Conservation (phyloP, 345 rosid genomes). For the Lepidium didymum region DNA sequence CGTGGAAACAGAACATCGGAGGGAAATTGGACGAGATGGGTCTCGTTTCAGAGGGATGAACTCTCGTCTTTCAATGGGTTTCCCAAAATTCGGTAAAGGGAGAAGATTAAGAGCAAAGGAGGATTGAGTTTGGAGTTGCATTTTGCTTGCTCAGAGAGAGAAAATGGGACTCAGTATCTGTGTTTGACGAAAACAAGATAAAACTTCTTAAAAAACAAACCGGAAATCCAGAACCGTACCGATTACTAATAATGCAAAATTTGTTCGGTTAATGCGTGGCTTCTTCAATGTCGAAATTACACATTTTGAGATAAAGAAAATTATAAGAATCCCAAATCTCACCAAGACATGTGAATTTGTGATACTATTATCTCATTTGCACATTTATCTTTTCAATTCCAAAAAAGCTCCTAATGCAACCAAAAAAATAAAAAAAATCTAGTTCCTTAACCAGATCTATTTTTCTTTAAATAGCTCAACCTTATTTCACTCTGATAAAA, state of each 20-base stretch:
- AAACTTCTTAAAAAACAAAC: not conserved
- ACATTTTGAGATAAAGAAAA: not conserved
- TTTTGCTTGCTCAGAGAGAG: constrained; percentile 17
- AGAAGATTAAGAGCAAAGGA: constrained; percentile 37
- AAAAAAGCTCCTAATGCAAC: not conserved
- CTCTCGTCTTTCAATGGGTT: constrained; percentile 29
- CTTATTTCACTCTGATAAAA: not conserved
- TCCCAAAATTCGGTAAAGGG: constrained; percentile 26
- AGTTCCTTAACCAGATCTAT: not conserved
- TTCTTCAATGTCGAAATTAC: not conserved
- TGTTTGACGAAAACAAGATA: constrained; percentile 10
- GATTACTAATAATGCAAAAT: not conserved
- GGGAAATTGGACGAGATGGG: constrained; percentile 32
- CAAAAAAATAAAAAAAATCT: not conserved
- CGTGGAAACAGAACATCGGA: constrained; percentile 58
- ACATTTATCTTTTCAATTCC: not conserved
- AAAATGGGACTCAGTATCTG: not conserved
- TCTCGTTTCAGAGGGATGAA: constrained; percentile 26
- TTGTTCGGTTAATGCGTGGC: not conserved
- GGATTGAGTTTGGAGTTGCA: constrained; percentile 60
- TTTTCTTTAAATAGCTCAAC: not conserved
- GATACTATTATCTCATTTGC: not conserved
- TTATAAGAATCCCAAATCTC: not conserved
- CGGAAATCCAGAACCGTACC: not conserved
- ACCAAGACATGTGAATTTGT: not conserved